phyloP scores from a whole-genome alignment of 2,329 filamentous ascomycete genomes.

The Didymella sp. region DNA sequence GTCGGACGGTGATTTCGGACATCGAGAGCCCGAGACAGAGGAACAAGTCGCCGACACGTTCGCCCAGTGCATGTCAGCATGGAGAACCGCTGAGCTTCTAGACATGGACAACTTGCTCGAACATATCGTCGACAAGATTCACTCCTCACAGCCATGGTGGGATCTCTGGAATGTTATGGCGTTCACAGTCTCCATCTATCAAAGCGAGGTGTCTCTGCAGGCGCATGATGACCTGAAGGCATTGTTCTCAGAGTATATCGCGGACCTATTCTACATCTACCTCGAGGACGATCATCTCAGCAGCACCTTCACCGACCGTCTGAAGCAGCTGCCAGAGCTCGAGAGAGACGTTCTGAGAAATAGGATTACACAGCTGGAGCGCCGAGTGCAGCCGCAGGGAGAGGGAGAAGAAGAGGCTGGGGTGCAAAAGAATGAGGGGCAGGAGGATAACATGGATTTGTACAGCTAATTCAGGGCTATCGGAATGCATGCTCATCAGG shows the following conservation, averaged over 20 bases:
- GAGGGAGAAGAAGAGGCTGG: not conserved
- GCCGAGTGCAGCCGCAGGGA: not conserved
- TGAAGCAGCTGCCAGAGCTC: conserved; percentile 28
- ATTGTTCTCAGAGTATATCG: conserved; percentile 27
- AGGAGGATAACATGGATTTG: not conserved
- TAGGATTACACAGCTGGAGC: not conserved
- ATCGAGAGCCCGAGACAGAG: conserved; percentile 17
- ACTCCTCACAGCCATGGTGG: conserved; percentile 5
- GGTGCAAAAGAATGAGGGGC: not conserved
- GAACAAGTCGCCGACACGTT: conserved; percentile 23
- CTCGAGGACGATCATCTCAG: conserved; percentile 18
- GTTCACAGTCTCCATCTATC: conserved; percentile 28
- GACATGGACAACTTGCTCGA: conserved; percentile 39
- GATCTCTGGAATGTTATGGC: conserved; percentile 21
- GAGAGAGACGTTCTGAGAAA: conserved; percentile 20
- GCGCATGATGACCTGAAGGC: conserved; percentile 26
- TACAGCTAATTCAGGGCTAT: not conserved
- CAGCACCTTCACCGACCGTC: conserved; percentile 9
- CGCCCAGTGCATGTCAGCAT: conserved; percentile 32
- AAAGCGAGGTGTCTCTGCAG: conserved; percentile 1
- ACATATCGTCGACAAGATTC: conserved; percentile 33
- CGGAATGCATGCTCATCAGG: not conserved
- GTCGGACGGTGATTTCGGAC: conserved; percentile 30
- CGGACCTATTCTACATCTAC: conserved; percentile 29
- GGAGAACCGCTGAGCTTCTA: conserved; percentile 30